phyloP scores from a whole-genome alignment of 768 basidiomycete species.

The Tylopilus vinaceipallidus region DNA sequence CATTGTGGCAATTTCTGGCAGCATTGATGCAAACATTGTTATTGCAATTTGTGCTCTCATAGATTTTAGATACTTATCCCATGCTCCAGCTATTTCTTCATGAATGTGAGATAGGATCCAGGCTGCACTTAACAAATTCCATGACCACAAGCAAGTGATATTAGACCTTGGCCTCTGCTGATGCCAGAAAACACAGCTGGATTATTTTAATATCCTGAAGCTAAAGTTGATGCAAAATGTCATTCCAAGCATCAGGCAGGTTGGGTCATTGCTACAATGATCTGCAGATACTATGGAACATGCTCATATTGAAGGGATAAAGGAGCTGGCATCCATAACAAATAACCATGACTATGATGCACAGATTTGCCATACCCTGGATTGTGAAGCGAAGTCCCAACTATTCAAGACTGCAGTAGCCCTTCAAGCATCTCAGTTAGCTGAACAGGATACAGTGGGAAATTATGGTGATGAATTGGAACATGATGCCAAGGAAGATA shows the following conservation, averaged over 20 bases:
- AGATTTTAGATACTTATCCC: slow-evolving; percentile 38
- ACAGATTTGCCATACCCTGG: not conserved
- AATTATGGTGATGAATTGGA: too few relatives aligned
- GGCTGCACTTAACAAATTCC: slow-evolving; percentile 30
- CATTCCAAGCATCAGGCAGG: not conserved
- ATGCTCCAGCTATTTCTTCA: slow-evolving; percentile 16
- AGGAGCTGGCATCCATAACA: not conserved
- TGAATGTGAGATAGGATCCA: slow-evolving; percentile 20
- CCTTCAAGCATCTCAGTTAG: too few relatives aligned
- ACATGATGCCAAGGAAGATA: too few relatives aligned
- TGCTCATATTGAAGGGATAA: not conserved
- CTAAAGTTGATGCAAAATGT: not conserved
- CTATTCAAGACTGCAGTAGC: not conserved
- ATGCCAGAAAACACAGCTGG: slow-evolving; percentile 20
- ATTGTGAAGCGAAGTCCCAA: not conserved
- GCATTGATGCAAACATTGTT: slow-evolving; percentile 29
- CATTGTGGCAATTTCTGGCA: slow-evolving; percentile 35
- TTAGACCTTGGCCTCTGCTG: slow-evolving; percentile 25
- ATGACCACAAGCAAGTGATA: slow-evolving; percentile 35
- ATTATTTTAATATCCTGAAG: slow-evolving; percentile 43
- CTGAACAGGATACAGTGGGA: too few relatives aligned
- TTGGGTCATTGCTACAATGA: not conserved
- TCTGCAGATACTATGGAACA: not conserved
- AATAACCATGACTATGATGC: not conserved
- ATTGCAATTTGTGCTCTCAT: slow-evolving; percentile 34